Conservation (phyloP, 2,329 filamentous ascomycete genomes). For the Penicillium verrucosum region DNA sequence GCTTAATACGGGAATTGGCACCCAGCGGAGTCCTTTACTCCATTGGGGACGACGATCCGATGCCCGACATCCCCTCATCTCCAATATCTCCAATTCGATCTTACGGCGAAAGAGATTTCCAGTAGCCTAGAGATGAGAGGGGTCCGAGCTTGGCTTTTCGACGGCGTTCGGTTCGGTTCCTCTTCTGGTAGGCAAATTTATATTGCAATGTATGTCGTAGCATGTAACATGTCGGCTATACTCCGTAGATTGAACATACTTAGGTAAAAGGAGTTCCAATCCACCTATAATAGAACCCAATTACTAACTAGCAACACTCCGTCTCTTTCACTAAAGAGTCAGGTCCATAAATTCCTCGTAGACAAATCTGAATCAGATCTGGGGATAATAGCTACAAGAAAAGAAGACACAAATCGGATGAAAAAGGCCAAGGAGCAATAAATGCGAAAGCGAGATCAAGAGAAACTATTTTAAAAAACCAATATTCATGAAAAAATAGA, state of each 20-base stretch:
- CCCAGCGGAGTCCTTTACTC: neutral
- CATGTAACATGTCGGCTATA: neutral
- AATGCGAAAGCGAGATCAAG: neutral
- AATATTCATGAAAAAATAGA: constrained; percentile 17
- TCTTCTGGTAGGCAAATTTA: too few species aligned
- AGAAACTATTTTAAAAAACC: constrained; percentile 15
- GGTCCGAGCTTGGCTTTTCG: neutral
- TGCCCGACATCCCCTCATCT: neutral
- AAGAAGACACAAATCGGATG: neutral
- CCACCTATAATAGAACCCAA: neutral
- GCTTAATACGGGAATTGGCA: neutral
- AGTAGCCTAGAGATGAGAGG: neutral
- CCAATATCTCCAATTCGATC: neutral
- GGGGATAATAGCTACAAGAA: neutral
- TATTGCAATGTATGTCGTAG: neutral
- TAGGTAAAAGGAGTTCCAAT: neutral
- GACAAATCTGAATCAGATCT: neutral
- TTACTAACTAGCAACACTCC: neutral
- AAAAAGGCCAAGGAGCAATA: neutral
- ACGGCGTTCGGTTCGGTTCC: neutral
- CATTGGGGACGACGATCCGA: neutral
- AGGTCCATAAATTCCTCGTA: neutral
- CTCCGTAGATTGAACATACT: neutral
- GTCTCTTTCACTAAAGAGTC: neutral
- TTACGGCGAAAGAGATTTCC: neutral